A percentile compares a stretch with the other conserved stretches of the same genome.
Conservation (phyloP, 1,139 yeast species). For the Taphrina wiesneri region DNA sequence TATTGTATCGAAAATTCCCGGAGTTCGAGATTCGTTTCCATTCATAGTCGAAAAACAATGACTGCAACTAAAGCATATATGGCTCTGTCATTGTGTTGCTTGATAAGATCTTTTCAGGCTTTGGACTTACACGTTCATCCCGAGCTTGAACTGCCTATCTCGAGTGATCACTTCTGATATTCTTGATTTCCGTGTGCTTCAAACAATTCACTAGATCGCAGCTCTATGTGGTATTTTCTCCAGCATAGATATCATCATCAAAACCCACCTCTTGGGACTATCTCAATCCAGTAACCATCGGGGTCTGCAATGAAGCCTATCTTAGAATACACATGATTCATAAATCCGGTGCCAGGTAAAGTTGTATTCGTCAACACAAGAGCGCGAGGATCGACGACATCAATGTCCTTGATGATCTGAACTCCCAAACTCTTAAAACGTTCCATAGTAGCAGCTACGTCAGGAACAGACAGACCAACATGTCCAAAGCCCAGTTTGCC, state of each 20-base stretch:
- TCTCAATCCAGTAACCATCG: slow-evolving; percentile 58
- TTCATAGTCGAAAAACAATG: too few species aligned
- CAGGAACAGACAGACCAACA: neutral
- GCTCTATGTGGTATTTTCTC: too few species aligned
- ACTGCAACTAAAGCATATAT: too few species aligned
- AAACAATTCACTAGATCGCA: too few species aligned
- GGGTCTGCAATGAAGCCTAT: slow-evolving; percentile 83
- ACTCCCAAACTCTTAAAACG: neutral
- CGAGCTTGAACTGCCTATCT: too few species aligned
- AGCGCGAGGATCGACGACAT: neutral
- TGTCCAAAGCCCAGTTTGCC: slow-evolving; percentile 52
- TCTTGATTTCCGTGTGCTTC: too few species aligned
- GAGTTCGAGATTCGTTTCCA: too few species aligned
- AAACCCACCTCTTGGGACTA: slow-evolving; percentile 1
- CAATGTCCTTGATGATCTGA: slow-evolving; percentile 6
- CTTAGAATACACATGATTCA: slow-evolving; percentile 50
- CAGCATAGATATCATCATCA: neutral
- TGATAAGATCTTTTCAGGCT: too few species aligned
- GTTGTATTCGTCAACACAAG: neutral
- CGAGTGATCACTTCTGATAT: too few species aligned
- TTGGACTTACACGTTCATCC: too few species aligned
- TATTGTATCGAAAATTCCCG: too few species aligned
- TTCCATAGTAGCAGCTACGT: neutral
- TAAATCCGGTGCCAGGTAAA: slow-evolving; percentile 47
- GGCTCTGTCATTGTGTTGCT: too few species aligned